Evolutionary conservation across 371 early-diverging fungal genomes (phyloP).

Genomic region (Apophysomyces variabilis): DNA sequence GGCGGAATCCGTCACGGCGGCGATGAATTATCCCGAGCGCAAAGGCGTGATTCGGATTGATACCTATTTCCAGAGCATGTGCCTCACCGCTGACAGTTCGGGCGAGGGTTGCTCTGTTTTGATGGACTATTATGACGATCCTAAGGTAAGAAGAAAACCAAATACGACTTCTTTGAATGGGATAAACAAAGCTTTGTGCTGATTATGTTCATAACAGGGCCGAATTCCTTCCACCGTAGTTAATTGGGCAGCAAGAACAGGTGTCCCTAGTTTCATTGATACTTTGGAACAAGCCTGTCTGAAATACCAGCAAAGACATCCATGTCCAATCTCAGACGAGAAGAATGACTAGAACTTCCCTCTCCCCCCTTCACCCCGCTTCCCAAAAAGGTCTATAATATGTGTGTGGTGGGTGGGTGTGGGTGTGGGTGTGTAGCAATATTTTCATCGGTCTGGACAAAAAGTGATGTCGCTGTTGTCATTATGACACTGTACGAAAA

Average conservation of each 20-base stretch:
- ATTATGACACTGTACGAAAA: neutral
- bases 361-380: too few species aligned
- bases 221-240: constrained; percentile 49
- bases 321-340: neutral
- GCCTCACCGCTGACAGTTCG: constrained; percentile 39
- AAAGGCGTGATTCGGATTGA: constrained; percentile 54
- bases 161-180: neutral
- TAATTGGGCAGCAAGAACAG: constrained; percentile 56
- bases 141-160: constrained; percentile 41
- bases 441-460: neutral
- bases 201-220: constrained; percentile 29
- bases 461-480: neutral
- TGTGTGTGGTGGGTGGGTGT: too few species aligned
- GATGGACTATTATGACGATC: constrained; percentile 58
- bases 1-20: constrained; percentile 46
- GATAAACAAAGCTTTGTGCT: too few species aligned
- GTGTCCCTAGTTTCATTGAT: constrained; percentile 46
- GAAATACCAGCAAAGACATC: constrained; percentile 26
- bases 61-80: constrained; percentile 50
- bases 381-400: too few species aligned
- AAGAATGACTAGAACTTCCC: neutral
- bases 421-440: too few species aligned
- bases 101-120: constrained; percentile 46
- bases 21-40: constrained; percentile 23
- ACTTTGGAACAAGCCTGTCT: constrained; percentile 29